Evolutionary conservation across 495 filamentous ascomycete species (phyloP), one percentile per base, ranked within the genome.

Genomic region (Trichoderma gamsii): DNA sequence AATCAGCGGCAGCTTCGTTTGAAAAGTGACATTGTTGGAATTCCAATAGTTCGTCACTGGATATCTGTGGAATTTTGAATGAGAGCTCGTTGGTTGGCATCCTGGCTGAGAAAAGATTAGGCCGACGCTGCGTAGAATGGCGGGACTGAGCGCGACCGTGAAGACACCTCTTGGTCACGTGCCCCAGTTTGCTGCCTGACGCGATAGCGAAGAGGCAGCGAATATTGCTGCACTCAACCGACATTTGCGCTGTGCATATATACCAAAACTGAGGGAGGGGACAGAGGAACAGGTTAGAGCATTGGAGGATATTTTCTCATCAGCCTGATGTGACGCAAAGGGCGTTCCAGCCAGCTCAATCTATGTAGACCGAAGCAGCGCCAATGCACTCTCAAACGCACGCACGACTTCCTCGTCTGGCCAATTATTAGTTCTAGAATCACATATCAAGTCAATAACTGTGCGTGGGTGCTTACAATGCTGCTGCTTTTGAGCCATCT

Each of bases 381-480:
- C 85, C 29, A 94, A 78, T 63, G 91, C 91, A 75, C 83, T 92
- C 73, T 93, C 85, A 73, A 95, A 95, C 38, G 91, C 91, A 71
- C 86, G 84, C 12, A 95, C 90, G 51, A 95, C 91, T 71, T 91
- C 84, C 56, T 81, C 80, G 73, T 92, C 90, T 92, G 69, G 7
- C 65, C 66, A 52, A 4, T 11, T 25, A 59, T 29, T 56, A 61
- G 23, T 41, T 9, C 41, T 41, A 12, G 46, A 25, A 41, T 11
- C 41, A 65, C 7, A 12, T 4, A 15, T 8, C 8, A 43, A 23
- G 64, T 41, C 21, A 41, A 7, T 65, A 15, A 32, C 4, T 64
- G 13, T 3, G 2, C n/a, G 27, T 44, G 63, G 51, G 38, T 21
- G 79, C 87, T 76, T 79, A 92, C 90, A 88, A 72, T 94, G 91